Evolutionary conservation across 495 filamentous ascomycete genomes (phyloP).

Genomic region (Aspergillus ellipticus): DNA sequence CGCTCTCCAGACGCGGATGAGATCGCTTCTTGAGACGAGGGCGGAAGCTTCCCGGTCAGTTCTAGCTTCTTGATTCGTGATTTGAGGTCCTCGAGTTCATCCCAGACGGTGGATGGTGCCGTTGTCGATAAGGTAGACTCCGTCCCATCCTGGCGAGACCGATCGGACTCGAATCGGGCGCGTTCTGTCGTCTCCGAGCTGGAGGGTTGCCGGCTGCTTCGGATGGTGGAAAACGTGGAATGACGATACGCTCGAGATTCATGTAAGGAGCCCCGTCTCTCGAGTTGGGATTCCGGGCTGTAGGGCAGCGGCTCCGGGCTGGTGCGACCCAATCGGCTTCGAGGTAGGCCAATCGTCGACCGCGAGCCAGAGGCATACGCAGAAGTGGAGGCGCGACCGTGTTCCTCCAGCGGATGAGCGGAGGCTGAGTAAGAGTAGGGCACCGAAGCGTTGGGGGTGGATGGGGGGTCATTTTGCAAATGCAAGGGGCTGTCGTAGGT

Average conservation of each 20-base stretch:
- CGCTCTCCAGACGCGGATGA: conserved; percentile 73
- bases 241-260: conserved; percentile 49
- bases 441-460: conserved; percentile 33
- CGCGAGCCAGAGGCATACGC: conserved; percentile 36
- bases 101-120: conserved; percentile 92
- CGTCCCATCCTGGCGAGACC: conserved; percentile 56
- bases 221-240: conserved; percentile 50
- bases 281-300: conserved; percentile 34
- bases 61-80: conserved; percentile 91
- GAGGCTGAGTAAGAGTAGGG: conserved; percentile 43
- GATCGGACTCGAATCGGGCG: conserved; percentile 43
- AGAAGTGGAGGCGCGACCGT: conserved; percentile 38
- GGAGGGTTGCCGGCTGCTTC: conserved; percentile 46
- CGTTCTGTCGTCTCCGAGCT: conserved; percentile 45
- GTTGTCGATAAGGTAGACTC: conserved; percentile 83
- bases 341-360: conserved; percentile 41
- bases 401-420: conserved; percentile 49
- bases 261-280: conserved; percentile 46
- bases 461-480: conserved; percentile 37
- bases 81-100: conserved; percentile 94
- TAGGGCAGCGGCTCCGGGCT: conserved; percentile 46
- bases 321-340: conserved; percentile 35
- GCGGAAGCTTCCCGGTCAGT: conserved; percentile 78
- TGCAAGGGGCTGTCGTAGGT: conserved; percentile 45
- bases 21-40: conserved; percentile 74